Evolutionary conservation across 306 rosid genomes (phyloP), one percentile per base, ranked within the genome.

Genomic region (Cicer pinnatifidum): DNA sequence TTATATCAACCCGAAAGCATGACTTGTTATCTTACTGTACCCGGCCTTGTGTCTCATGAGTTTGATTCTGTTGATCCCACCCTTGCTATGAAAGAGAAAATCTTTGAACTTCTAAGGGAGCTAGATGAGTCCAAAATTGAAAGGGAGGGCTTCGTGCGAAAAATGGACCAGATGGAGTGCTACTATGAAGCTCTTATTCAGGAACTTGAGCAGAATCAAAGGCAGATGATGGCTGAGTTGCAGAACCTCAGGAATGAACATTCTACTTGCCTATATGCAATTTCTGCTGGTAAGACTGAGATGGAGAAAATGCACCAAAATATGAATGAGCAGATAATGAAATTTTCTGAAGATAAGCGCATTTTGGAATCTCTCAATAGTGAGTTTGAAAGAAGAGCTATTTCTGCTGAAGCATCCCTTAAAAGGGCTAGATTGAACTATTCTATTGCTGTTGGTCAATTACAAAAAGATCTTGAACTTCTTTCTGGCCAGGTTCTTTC

Each of bases 151-250:
- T 97, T 95, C 72, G 87, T 83, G 20, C 86, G 82, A 60, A 95
- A 95, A 90, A 92, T 91, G 91, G 99, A 88, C 78, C 97, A 91
- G 92, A 95, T 95, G 99, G 99, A 95, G 84, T 91, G 97, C 88
- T 95, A 95, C 81, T 95, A 95, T 57, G 99, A 95, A 88, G 97
- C 97, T 85, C 96, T 95, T 57, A 86, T 95, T 76, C 97, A 90
- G 78, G 99, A 95, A 80, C 96, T 95, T 75, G 99, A 95, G 88
- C 97, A 90, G 88, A 95, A 78, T 77, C 99, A 95, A 78, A 85
- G 97, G 78, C 96, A 85, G 88, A 84, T 95, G 96, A 86, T 95
- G 88, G 97, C 84, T 60, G 97, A 95, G 86, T 82, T 95, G 88
- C 97, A 95, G 88, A 91, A 71, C 85, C 90, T 95, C 65, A 82